phyloP scores from a whole-genome alignment of 805 yeast genomes.

The Starmerella etchellsii region DNA sequence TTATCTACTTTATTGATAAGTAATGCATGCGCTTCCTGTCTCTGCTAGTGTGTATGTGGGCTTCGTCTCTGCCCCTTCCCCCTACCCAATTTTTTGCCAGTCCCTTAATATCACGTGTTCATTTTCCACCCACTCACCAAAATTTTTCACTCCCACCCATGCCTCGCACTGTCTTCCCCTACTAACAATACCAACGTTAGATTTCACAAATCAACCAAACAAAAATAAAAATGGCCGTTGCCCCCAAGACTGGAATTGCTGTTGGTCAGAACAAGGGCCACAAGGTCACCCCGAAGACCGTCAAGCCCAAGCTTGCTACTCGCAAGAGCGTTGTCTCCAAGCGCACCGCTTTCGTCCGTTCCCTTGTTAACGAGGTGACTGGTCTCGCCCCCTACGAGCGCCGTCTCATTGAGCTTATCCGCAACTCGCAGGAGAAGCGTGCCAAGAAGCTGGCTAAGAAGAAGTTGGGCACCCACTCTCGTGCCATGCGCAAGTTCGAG shows the following conservation, averaged over 20 bases:
- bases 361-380: constrained; percentile 89
- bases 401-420: constrained; percentile 97
- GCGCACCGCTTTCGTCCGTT: constrained; percentile 93
- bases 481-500: constrained; percentile 99
- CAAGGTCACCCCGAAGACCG: constrained; percentile 77
- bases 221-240: constrained; percentile 15
- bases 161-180: background rate
- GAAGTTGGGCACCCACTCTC: constrained; percentile 97
- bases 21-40: no score
- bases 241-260: constrained; percentile 60
- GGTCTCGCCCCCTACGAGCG: constrained; percentile 99
- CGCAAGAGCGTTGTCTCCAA: constrained; percentile 94
- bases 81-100: background rate
- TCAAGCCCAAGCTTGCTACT: constrained; percentile 81
- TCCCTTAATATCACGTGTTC: constrained; percentile 3
- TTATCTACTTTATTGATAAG: no score
- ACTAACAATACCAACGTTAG: background rate
- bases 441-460: constrained; percentile 99
- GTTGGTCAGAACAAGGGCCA: constrained; percentile 99
- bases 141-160: constrained; percentile 13
- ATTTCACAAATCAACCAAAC: background rate
- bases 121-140: constrained; percentile 11
- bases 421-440: constrained; percentile 99
- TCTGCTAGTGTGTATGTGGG: no score
- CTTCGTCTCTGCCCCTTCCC: background rate